These are phyloP conservation scores for Mycena filopes DNA, from an alignment of 768 basidiomycete genomes.

Conservation along the genomic window DNA sequence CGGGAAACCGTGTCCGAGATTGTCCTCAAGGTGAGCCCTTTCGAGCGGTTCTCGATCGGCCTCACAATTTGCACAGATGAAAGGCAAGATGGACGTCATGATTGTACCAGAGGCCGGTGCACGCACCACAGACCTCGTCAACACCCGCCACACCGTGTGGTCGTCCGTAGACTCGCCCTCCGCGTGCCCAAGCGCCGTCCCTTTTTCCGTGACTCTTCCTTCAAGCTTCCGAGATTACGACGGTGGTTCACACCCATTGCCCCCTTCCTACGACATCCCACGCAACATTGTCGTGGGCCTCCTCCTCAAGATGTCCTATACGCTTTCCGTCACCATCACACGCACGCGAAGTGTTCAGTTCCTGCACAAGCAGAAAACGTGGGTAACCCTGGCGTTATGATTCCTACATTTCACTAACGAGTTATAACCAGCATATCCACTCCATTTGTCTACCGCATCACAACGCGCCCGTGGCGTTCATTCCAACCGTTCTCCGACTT, in stretches of 20 bases:
- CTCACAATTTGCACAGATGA: slow-evolving; percentile 44
- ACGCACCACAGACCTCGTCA: slow-evolving; percentile 45
- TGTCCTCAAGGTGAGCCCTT: slow-evolving; percentile 52
- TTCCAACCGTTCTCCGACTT: slow-evolving; percentile 61
- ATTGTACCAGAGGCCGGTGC: slow-evolving; percentile 52
- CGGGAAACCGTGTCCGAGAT: slow-evolving; percentile 53
- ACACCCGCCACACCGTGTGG: slow-evolving; percentile 50
- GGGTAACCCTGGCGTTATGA: slow-evolving; percentile 23
- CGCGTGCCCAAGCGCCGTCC: slow-evolving; percentile 46
- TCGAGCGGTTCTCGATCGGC: background rate
- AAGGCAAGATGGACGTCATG: slow-evolving; percentile 53
- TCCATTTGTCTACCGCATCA: slow-evolving; percentile 63
- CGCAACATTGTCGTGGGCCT: slow-evolving; percentile 49
- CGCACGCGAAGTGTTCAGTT: slow-evolving; percentile 52
- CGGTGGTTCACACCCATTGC: slow-evolving; percentile 47
- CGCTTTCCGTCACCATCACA: slow-evolving; percentile 55
- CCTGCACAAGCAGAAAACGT: slow-evolving; percentile 61
- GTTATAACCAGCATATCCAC: slow-evolving; percentile 63
- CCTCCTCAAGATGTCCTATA: slow-evolving; percentile 55
- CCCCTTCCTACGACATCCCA: slow-evolving; percentile 57
- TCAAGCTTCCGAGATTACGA: slow-evolving; percentile 52
- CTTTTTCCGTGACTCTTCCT: slow-evolving; percentile 60
- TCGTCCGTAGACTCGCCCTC: slow-evolving; percentile 41
- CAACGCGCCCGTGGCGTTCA: slow-evolving; percentile 63
- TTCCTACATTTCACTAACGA: background rate